Evolutionary conservation across 768 basidiomycete genomes (phyloP).

Genomic region (Xerocomellus chrysenteron): DNA sequence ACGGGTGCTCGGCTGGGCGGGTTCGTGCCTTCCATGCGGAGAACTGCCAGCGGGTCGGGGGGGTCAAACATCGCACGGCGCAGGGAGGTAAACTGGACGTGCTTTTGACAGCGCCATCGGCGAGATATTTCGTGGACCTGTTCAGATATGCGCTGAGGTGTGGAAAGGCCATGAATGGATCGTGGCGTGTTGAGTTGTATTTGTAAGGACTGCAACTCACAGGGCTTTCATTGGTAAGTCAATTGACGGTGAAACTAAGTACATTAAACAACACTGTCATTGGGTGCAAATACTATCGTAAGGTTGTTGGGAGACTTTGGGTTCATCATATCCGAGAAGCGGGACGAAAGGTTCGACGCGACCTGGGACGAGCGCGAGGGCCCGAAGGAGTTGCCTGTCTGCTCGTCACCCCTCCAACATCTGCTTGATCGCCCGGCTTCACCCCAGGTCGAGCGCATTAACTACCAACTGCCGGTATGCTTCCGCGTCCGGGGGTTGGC

Average conservation of each 20-base stretch:
- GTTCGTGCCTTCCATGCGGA: conserved; percentile 77
- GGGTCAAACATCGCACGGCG: conserved; percentile 11
- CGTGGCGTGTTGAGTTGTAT: not conserved
- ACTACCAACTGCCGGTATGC: not conserved
- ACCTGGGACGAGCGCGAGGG: not conserved
- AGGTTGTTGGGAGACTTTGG: not conserved
- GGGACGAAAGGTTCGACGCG: not conserved
- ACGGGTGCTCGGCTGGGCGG: conserved; percentile 58
- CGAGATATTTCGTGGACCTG: conserved; percentile 39
- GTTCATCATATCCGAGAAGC: not conserved
- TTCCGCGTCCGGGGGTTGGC: conserved; percentile 14
- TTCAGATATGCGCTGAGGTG: conserved; percentile 35
- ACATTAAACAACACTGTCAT: conserved; percentile 5
- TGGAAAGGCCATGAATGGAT: conserved; percentile 24
- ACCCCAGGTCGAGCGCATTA: not conserved
- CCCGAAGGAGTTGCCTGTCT: conserved; percentile 1
- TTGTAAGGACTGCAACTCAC: not conserved
- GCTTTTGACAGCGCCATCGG: conserved; percentile 43
- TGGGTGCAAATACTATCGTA: not conserved
- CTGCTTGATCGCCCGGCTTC: not conserved
- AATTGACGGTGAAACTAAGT: too few species aligned
- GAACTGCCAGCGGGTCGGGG: conserved; percentile 42
- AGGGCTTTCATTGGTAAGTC: too few species aligned
- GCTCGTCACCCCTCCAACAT: not conserved
- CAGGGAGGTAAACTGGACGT: conserved; percentile 25